These are phyloP conservation scores for Cladosporium phlei DNA, from an alignment of 2,329 filamentous ascomycete species.

Conservation along the genomic window DNA sequence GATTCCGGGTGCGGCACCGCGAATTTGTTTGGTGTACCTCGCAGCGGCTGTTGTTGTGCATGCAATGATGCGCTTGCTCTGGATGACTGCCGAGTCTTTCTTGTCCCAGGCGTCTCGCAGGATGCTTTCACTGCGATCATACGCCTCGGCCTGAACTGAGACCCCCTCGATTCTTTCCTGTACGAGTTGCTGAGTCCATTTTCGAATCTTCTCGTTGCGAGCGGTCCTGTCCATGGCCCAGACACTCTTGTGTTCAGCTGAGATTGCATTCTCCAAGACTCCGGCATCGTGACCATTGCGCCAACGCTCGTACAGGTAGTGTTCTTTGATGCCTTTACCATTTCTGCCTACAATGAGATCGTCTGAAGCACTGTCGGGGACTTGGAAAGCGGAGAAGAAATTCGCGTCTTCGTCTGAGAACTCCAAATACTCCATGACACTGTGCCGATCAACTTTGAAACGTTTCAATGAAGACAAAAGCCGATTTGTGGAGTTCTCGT, in stretches of 20 bases:
- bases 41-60: constrained; percentile 58
- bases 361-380: constrained; percentile 45
- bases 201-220: constrained; percentile 33
- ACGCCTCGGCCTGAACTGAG: constrained; percentile 34
- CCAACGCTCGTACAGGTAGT: constrained; percentile 57
- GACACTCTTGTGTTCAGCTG: constrained; percentile 32
- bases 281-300: constrained; percentile 43
- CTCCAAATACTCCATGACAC: constrained; percentile 43
- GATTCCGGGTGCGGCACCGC: constrained; percentile 39
- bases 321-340: constrained; percentile 41
- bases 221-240: constrained; percentile 48
- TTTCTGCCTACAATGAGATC: constrained; percentile 45
- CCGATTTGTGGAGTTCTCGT: not conserved
- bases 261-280: constrained; percentile 33
- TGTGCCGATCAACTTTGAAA: constrained; percentile 20
- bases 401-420: constrained; percentile 49
- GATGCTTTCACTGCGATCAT: constrained; percentile 39
- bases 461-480: not conserved
- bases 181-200: constrained; percentile 33
- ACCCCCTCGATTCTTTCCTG: constrained; percentile 49
- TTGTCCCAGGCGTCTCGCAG: constrained; percentile 32
- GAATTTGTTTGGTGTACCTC: constrained; percentile 50
- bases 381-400: constrained; percentile 54
- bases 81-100: constrained; percentile 25
- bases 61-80: constrained; percentile 46